phyloP scores from a whole-genome alignment of 108 stramenopile genomes.

The Stephanodiscus triporus region DNA sequence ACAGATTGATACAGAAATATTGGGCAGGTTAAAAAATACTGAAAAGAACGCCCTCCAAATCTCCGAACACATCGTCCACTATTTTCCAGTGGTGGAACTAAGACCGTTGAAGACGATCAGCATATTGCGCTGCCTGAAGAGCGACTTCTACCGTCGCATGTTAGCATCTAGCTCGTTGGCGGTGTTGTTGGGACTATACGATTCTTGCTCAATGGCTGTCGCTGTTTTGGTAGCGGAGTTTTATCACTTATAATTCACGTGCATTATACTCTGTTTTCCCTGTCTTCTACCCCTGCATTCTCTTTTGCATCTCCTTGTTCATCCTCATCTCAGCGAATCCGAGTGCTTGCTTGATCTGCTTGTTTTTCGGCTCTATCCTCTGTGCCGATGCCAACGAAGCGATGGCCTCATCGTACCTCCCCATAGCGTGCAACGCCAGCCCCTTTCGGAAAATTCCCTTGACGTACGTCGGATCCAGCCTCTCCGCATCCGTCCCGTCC shows the following conservation, averaged over 20 bases:
- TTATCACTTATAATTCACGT: neutral
- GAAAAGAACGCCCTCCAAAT: no score
- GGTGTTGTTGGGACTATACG: no score
- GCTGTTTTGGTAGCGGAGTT: no score
- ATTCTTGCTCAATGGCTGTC: no score
- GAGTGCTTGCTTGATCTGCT: constrained; percentile 91
- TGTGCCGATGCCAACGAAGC: constrained; percentile 73
- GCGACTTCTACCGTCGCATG: no score
- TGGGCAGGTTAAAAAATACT: no score
- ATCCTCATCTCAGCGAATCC: constrained; percentile 91
- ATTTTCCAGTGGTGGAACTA: no score
- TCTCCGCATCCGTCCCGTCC: constrained; percentile 68
- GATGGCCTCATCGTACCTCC: constrained; percentile 78
- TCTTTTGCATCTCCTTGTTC: constrained; percentile 82
- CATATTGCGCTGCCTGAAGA: no score
- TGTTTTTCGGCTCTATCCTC: constrained; percentile 91
- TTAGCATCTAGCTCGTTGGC: no score
- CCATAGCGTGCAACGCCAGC: constrained; percentile 89
- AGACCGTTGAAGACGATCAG: no score
- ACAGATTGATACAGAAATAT: no score
- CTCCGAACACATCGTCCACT: no score
- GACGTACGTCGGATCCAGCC: constrained; percentile 74
- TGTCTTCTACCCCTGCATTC: constrained; percentile 52
- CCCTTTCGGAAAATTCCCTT: constrained; percentile 91
- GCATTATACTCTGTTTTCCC: neutral